Evolutionary conservation across 2,329 filamentous ascomycete genomes (phyloP), one percentile per base, ranked within the genome.

Genomic region (Phyllosticta capitalensis): DNA sequence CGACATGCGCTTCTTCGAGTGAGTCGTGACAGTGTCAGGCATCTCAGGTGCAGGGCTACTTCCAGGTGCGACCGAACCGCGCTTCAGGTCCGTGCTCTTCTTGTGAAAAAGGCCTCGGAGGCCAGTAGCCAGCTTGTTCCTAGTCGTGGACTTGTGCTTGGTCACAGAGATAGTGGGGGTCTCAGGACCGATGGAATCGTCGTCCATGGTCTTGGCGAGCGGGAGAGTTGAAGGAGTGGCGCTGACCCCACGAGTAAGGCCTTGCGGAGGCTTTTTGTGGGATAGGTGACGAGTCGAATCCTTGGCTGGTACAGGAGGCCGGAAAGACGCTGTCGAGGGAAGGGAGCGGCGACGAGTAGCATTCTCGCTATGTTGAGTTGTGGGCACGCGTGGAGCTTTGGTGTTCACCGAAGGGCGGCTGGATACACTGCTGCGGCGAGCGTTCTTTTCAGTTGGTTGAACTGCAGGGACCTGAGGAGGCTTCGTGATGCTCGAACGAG

Each of bases 31-130:
- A n/a, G 17, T n/a, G 14, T 45, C n/a, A 14, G 38, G 38, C 20
- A 38, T 1, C n/a, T 54, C 52, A 14, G 51, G 38, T 38, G 49
- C n/a, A 6, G 56, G 52, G 21, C 56, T 59, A 9, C 56, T 52
- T 20, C 22, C 49, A 4, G 56, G 50, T 7, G 22, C 33, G 30
- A 50, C 28, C 33, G 49, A 49, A 24, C 21, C n/a, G 5, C 52
- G 24, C 22, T 28, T 59, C 14, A 30, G 5, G 19, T 59, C 56
- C n/a, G 38, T n/a, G 19, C 22, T 20, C 38, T 22, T 59, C 30
- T 59, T 59, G 5, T 59, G 56, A 20, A 59, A 59, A 19, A 59
- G 45, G n/a, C 56, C 56, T 9, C 56, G 56, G 19, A 59, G 54
- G 12, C 56, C 56, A n/a, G 56, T 59, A 10, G 52, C 54, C 28